phyloP scores from a whole-genome alignment of 768 basidiomycete genomes.

The Tylopilus subfusipes region DNA sequence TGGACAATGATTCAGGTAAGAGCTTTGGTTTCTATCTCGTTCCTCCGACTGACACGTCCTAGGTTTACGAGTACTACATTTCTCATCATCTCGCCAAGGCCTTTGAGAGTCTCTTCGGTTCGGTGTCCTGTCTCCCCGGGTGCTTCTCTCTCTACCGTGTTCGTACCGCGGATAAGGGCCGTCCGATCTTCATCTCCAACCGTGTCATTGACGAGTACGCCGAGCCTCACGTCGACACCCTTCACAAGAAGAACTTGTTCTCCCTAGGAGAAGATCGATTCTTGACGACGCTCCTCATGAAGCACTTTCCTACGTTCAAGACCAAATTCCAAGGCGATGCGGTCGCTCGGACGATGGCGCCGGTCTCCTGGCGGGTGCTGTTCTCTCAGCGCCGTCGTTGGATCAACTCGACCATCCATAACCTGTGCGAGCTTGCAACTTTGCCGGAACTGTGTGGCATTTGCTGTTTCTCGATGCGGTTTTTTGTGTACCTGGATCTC shows the following conservation, averaged over 20 bases:
- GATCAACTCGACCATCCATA: slow-evolving; percentile 74
- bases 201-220: slow-evolving; percentile 69
- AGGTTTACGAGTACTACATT: slow-evolving; percentile 70
- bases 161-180: slow-evolving; percentile 68
- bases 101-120: slow-evolving; percentile 66
- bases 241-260: slow-evolving; percentile 70
- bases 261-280: slow-evolving; percentile 72
- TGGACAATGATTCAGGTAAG: slow-evolving; percentile 75
- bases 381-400: slow-evolving; percentile 68
- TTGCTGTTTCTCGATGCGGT: slow-evolving; percentile 73
- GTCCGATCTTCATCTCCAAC: slow-evolving; percentile 69
- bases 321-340: slow-evolving; percentile 69
- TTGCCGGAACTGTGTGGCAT: slow-evolving; percentile 63
- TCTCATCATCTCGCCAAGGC: slow-evolving; percentile 66
- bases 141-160: slow-evolving; percentile 72
- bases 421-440: slow-evolving; percentile 61
- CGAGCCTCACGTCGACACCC: slow-evolving; percentile 60
- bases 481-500: slow-evolving; percentile 66
- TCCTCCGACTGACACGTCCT: slow-evolving; percentile 3
- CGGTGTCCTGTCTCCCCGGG: slow-evolving; percentile 69
- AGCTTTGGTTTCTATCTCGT: neutral
- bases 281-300: slow-evolving; percentile 64
- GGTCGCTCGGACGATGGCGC: slow-evolving; percentile 58
- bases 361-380: slow-evolving; percentile 57
- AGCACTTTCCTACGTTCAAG: slow-evolving; percentile 67